Base-by-base conservation (phyloP, 129 eudicot species). In the Silybum marianum region DNA sequence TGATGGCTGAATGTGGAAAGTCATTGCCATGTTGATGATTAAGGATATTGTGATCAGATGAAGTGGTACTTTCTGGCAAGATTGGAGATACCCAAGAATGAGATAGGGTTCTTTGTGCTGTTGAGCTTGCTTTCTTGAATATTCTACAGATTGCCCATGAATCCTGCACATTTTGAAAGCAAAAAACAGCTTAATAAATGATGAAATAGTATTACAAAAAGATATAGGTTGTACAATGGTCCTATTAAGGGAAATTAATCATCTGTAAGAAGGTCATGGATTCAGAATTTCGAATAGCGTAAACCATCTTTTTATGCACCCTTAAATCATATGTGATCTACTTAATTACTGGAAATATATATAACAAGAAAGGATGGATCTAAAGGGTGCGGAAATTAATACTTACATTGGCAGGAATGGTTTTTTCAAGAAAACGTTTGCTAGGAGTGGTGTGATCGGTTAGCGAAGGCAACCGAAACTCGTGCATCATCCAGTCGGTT, bases 401-500 rank as follows among this genome's bases (percentile, higher is more conserved):
- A 82, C 86, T 85, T 92, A 95, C 99, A 87, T 87, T 92, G n/a
- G 92, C 86, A 75, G 98, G 93, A 73, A 89, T 90, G 42, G 85
- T 81, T 86, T 88, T 90, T 82, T 92, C 97, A 22, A 89, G 79
- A 80, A 79, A 87, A 73, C 90, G 87, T 84, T 92, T 90, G 39
- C 85, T 40, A 7, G 91, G 86, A 6, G 91, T 51, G 60, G 82
- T 76, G 72, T 85, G 88, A 85, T 88, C 93, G 2, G 87, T 75
- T 58, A 85, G 82, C 4, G 97, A 85, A 83, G 99, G 99, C 58
- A 95, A 82, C 44, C 99, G 84, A 69, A 95, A 95, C 93, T 95
- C 99, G 42, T 95, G 99, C 99, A 95, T 95, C 98, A 95, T 95
- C 99, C 99, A 95, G 82, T 95, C 99, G 71, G 99, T 95, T 86